Conservation (phyloP, 163 green algal genomes). For the Scenedesmus sp. region DNA sequence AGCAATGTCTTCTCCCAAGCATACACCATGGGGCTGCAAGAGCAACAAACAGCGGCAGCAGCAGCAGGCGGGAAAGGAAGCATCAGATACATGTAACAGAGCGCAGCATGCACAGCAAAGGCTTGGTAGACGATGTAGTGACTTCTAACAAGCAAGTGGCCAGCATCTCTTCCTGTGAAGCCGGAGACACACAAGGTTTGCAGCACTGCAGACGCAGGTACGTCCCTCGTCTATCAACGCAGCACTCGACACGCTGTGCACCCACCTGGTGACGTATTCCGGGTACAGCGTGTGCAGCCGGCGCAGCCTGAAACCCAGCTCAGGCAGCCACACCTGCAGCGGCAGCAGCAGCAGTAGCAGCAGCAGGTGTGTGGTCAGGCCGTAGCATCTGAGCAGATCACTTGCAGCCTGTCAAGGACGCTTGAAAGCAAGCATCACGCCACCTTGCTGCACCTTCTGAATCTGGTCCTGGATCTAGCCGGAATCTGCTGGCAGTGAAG, state of each 20-base stretch:
- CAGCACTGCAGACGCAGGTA: not conserved
- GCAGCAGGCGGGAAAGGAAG: not conserved
- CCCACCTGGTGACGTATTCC: conserved; percentile 49
- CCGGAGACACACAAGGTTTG: not conserved
- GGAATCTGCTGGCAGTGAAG: no score
- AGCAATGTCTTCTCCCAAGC: conserved; percentile 45
- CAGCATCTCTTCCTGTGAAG: no score
- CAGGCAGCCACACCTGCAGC: conserved; percentile 40
- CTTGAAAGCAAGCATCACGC: not conserved
- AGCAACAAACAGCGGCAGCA: not conserved
- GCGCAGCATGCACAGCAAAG: not conserved
- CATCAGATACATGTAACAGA: not conserved
- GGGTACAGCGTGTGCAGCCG: conserved; percentile 54
- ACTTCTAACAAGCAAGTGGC: no score
- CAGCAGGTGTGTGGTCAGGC: not conserved
- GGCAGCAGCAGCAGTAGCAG: not conserved
- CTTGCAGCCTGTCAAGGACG: not conserved
- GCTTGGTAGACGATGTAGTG: not conserved
- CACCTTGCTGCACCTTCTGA: no score
- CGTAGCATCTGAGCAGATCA: not conserved
- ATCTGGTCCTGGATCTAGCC: no score
- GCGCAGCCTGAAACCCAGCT: conserved; percentile 43
- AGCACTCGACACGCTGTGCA: not conserved
- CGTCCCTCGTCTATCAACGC: not conserved
- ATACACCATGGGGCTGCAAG: conserved; percentile 44